These are phyloP conservation scores for Clonostachys chloroleuca DNA, from an alignment of 2,329 filamentous ascomycete species.

Conservation along the genomic window DNA sequence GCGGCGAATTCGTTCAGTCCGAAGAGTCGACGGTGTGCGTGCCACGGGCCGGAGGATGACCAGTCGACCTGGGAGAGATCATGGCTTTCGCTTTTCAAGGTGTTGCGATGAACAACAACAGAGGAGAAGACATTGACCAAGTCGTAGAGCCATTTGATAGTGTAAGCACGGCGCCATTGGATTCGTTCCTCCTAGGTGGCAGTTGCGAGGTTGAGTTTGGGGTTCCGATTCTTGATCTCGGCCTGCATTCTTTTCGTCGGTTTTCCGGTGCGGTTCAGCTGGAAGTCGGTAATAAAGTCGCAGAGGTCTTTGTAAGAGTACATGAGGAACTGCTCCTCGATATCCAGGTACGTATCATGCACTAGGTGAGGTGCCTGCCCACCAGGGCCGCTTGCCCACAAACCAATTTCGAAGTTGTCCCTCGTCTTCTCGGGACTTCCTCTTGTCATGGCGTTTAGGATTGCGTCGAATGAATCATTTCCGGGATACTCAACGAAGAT, in stretches of 20 bases:
- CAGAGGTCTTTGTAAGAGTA: conserved; percentile 34
- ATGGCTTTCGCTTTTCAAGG: conserved; percentile 15
- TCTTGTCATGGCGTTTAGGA: conserved; percentile 28
- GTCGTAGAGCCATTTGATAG: conserved; percentile 48
- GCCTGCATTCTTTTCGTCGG: conserved; percentile 37
- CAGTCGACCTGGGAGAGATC: conserved; percentile 29
- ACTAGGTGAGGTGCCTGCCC: background rate
- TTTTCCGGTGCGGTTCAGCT: conserved; percentile 35
- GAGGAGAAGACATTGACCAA: too few species aligned
- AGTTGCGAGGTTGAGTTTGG: conserved; percentile 25
- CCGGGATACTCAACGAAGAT: conserved; percentile 42
- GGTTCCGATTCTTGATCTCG: conserved; percentile 33
- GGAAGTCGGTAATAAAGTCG: conserved; percentile 39
- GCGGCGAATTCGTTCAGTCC: conserved; percentile 1
- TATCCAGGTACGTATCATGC: background rate
- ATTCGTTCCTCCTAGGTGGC: conserved; percentile 31
- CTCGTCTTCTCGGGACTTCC: background rate
- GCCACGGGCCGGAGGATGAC: too few species aligned
- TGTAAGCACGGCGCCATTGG: conserved; percentile 40
- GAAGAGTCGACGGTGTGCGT: too few species aligned
- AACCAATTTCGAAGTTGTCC: background rate
- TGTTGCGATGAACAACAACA: conserved; percentile 38
- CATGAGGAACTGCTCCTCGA: conserved; percentile 36
- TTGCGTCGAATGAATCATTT: conserved; percentile 33
- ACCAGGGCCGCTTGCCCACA: background rate